phyloP scores from a whole-genome alignment of 306 rosid species.

The Prunus davidiana region DNA sequence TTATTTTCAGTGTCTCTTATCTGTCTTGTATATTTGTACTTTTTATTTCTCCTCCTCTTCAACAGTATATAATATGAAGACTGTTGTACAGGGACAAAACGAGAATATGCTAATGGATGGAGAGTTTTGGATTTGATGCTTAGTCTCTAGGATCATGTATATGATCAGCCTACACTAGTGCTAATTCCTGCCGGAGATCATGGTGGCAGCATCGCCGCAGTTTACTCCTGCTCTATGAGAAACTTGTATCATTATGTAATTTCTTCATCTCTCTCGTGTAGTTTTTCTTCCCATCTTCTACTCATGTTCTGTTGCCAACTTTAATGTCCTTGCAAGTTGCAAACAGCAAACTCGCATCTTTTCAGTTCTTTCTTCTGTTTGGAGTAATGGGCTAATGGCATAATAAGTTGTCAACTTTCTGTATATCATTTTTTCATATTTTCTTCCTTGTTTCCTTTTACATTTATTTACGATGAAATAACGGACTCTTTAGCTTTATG shows the following conservation, averaged over 20 bases:
- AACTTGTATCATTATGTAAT: constrained; percentile 32
- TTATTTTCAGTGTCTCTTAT: too few relatives aligned
- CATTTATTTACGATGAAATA: neutral
- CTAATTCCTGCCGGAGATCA: constrained; percentile 22
- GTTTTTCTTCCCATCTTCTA: neutral
- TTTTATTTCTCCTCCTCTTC: neutral
- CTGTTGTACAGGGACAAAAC: constrained; percentile 57
- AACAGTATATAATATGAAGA: constrained; percentile 12
- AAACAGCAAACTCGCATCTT: constrained; percentile 17
- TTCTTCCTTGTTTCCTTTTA: neutral
- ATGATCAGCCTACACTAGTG: constrained; percentile 29
- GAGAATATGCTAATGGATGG: constrained; percentile 48
- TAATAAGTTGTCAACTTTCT: neutral
- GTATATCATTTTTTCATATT: neutral
- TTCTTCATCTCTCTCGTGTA: constrained; percentile 24
- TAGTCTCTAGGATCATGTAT: constrained; percentile 55
- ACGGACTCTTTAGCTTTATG: too few relatives aligned
- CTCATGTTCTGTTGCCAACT: too few relatives aligned
- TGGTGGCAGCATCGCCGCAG: neutral
- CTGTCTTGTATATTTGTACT: neutral
- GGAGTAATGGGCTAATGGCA: constrained; percentile 8
- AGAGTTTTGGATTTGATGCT: constrained; percentile 51
- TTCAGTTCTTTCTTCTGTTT: constrained; percentile 6
- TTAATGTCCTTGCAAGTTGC: constrained; percentile 6
- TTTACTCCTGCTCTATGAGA: constrained; percentile 14